Evolutionary conservation across 2,329 filamentous ascomycete genomes (phyloP).

Genomic region (Colletotrichum tanaceti): DNA sequence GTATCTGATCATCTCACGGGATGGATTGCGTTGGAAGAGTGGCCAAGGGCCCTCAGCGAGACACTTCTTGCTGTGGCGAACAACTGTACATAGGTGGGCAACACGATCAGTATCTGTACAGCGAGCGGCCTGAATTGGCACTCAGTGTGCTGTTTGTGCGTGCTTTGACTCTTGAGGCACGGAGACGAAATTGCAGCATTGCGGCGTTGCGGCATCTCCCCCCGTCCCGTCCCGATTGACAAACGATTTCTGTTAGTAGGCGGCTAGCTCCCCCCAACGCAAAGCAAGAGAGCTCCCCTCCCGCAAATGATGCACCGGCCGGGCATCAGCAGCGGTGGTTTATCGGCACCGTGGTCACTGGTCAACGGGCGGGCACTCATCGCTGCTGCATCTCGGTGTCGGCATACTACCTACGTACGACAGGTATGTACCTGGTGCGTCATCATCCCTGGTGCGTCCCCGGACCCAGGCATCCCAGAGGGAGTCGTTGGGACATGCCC

Average conservation of each 20-base stretch:
- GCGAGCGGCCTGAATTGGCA: not conserved
- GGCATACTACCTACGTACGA: no score
- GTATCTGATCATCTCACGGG: not conserved
- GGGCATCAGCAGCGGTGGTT: slow-evolving; percentile 15
- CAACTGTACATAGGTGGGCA: not conserved
- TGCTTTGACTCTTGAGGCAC: slow-evolving; percentile 17
- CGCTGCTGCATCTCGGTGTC: slow-evolving; percentile 15
- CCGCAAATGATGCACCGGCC: not conserved
- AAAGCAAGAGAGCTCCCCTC: slow-evolving; percentile 6
- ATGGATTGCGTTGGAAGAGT: not conserved
- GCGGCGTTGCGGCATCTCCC: not conserved
- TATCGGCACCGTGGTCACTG: slow-evolving; percentile 24
- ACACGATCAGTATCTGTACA: no score
- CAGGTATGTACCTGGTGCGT: slow-evolving; percentile 27
- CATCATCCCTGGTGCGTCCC: slow-evolving; percentile 38
- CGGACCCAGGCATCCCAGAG: not conserved
- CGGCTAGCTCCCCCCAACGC: slow-evolving; percentile 7
- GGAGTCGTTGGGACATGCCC: slow-evolving; percentile 37
- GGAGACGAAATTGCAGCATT: slow-evolving; percentile 26
- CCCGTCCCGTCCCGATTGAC: not conserved
- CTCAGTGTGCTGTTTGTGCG: not conserved
- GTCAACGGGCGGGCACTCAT: slow-evolving; percentile 8
- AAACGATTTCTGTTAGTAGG: not conserved
- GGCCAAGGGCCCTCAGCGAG: not conserved
- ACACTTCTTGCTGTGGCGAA: not conserved